Evolutionary conservation across 371 early-diverging fungal species (phyloP), one percentile per base, ranked within the genome.

Genomic region (Mucor mucedo): DNA sequence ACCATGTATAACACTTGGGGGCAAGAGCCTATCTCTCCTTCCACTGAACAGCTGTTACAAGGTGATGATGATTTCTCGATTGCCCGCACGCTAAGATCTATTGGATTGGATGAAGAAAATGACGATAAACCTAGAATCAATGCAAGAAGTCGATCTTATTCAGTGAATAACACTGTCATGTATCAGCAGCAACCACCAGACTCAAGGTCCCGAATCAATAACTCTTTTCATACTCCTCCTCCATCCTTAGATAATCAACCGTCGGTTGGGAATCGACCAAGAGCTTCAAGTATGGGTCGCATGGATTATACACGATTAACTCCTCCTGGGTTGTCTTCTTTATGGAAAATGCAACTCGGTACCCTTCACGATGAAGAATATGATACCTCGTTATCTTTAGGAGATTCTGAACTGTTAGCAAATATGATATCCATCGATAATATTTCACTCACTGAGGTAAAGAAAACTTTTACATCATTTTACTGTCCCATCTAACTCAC

Each of bases 101-200:
- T 93, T 29, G 91, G 92, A n/a, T 67, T 93, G 40, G 92, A 92
- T 55, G 93, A 91, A 21, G 47, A 47, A 47, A 16, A 47, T 66
- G 76, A 71, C n/a, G 66, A 68, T 38, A 16, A 49, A 40, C 55
- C 47, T 10, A 41, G 49, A 41, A 21, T 50, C 73, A 35, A 55
- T 75, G 47, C 64, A 77, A 49, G 77, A 61, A 10, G 76, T 57
- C 77, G 92, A 10, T 89, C 90, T 0, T 90, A 89, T 67, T 89
- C 91, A 35, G 86, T 90, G 30, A 84, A 87, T 57, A 86, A 88
- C 27, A 81, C 86, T 2, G 80, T 80, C 9, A 78, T 74, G 41
- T 90, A 83, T 62, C 77, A 73, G 9, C 47, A 42, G 10, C 52
- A 53, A 11, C 44, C n/a, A n/a, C 27, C 47, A 21, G 21, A n/a